Percentiles rank a stretch among this genome's conserved stretches.
phyloP scores from a whole-genome alignment of 257 asterid genomes.

The Petunia axillaris region DNA sequence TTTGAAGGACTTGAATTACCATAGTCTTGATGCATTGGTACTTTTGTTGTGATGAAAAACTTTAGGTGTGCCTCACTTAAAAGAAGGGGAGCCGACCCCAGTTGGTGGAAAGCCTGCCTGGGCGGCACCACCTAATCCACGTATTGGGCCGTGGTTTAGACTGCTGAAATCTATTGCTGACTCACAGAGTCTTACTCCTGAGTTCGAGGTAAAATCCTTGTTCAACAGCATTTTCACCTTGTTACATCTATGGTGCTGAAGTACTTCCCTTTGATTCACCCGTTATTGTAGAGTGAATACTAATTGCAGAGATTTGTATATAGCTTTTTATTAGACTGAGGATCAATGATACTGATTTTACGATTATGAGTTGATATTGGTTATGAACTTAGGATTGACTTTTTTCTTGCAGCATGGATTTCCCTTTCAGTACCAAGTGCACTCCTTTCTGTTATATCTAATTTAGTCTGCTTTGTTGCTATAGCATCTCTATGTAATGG shows the following conservation, averaged over 20 bases:
- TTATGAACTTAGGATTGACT: not conserved
- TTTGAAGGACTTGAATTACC: not conserved
- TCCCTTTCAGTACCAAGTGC: not conserved
- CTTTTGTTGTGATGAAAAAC: slow-evolving; percentile 4
- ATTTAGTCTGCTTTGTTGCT: not conserved
- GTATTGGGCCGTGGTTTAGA: slow-evolving; percentile 49
- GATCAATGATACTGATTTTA: slow-evolving; percentile 7
- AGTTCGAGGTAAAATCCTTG: slow-evolving; percentile 35
- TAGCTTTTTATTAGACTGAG: not conserved
- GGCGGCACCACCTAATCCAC: slow-evolving; percentile 49
- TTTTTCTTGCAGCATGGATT: not conserved
- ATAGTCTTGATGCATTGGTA: not conserved
- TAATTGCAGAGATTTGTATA: not conserved
- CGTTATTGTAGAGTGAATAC: not conserved
- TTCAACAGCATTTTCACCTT: not conserved
- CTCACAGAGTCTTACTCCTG: slow-evolving; percentile 41
- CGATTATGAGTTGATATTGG: not conserved
- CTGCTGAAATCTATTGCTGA: slow-evolving; percentile 39
- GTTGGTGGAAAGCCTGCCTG: slow-evolving; percentile 46
- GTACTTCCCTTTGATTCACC: not conserved
- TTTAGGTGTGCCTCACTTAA: slow-evolving; percentile 46
- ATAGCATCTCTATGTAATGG: not conserved
- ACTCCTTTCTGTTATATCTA: not conserved
- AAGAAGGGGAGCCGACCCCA: slow-evolving; percentile 36
- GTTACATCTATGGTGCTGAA: not conserved